Conservation (phyloP, 768 basidiomycete genomes). For the Xerocomellus chrysenteron region DNA sequence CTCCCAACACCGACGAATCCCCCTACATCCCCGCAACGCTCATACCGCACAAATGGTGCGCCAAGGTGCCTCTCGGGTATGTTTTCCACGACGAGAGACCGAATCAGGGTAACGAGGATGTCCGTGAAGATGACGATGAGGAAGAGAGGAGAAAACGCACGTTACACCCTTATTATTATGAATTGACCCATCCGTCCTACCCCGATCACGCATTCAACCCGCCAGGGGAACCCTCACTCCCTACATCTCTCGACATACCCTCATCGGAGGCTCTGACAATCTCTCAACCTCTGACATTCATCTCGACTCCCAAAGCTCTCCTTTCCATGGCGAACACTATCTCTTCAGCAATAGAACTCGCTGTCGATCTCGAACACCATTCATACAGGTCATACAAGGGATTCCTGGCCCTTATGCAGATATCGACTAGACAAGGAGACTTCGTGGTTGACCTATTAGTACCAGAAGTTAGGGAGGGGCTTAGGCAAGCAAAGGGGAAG, state of each 20-base stretch:
- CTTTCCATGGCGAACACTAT: slow-evolving; percentile 66
- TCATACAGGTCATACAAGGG: slow-evolving; percentile 81
- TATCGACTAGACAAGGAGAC: slow-evolving; percentile 80
- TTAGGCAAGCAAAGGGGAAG: slow-evolving; percentile 60
- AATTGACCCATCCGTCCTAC: slow-evolving; percentile 72
- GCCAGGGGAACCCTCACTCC: slow-evolving; percentile 47
- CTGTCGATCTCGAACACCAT: slow-evolving; percentile 95
- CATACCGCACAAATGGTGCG: slow-evolving; percentile 77
- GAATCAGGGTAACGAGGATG: slow-evolving; percentile 21
- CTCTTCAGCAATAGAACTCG: slow-evolving; percentile 70
- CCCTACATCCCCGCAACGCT: slow-evolving; percentile 61
- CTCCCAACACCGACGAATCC: slow-evolving; percentile 53
- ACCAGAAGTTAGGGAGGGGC: slow-evolving; percentile 59
- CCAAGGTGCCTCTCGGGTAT: slow-evolving; percentile 79
- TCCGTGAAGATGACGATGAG: slow-evolving; percentile 18
- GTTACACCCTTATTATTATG: slow-evolving; percentile 82
- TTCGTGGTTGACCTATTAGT: slow-evolving; percentile 84
- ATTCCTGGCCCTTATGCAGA: slow-evolving; percentile 91
- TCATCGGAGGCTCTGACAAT: background rate
- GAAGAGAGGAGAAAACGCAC: slow-evolving; percentile 26
- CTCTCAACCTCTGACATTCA: slow-evolving; percentile 57
- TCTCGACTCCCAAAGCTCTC: slow-evolving; percentile 58
- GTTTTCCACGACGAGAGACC: slow-evolving; percentile 35
- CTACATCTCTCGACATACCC: slow-evolving; percentile 60
- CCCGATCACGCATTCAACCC: slow-evolving; percentile 65